These are phyloP conservation scores for Abelmoschus esculentus DNA, from an alignment of 345 rosid species.

Conservation along the genomic window DNA sequence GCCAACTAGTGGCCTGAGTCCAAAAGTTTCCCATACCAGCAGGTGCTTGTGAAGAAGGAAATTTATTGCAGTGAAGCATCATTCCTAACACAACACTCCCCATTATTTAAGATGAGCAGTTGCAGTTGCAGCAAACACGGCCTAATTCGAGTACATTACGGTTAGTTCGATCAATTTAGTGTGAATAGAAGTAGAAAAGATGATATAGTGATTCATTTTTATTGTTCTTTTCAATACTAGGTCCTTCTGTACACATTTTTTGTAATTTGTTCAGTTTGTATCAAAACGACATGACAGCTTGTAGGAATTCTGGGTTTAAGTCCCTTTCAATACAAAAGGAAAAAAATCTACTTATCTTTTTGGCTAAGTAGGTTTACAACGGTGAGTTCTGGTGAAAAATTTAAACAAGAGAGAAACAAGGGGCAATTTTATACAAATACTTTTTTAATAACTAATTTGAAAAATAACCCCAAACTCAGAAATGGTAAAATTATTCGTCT, in stretches of 20 bases:
- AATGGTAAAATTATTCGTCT: too few relatives aligned
- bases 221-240: constrained; percentile 22
- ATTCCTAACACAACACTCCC: neutral
- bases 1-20: constrained; percentile 13
- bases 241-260: constrained; percentile 1
- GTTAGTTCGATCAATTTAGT: constrained; percentile 33
- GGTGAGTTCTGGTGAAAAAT: neutral
- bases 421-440: too few relatives aligned
- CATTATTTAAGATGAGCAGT: constrained; percentile 16
- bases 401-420: too few relatives aligned
- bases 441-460: too few relatives aligned
- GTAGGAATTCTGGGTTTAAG: constrained; percentile 14
- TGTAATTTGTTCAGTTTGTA: constrained; percentile 10
- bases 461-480: too few relatives aligned
- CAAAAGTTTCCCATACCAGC: constrained; percentile 1
- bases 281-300: neutral
- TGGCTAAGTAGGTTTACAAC: neutral
- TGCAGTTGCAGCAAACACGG: neutral
- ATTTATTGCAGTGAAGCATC: constrained; percentile 1
- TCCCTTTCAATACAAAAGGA: neutral
- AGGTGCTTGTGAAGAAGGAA: neutral
- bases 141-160: neutral
- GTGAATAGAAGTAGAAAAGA: constrained; percentile 28
- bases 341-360: neutral
- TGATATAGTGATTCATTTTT: constrained; percentile 31